Evolutionary conservation across 768 basidiomycete species (phyloP).

Genomic region (Mrakia frigida): DNA sequence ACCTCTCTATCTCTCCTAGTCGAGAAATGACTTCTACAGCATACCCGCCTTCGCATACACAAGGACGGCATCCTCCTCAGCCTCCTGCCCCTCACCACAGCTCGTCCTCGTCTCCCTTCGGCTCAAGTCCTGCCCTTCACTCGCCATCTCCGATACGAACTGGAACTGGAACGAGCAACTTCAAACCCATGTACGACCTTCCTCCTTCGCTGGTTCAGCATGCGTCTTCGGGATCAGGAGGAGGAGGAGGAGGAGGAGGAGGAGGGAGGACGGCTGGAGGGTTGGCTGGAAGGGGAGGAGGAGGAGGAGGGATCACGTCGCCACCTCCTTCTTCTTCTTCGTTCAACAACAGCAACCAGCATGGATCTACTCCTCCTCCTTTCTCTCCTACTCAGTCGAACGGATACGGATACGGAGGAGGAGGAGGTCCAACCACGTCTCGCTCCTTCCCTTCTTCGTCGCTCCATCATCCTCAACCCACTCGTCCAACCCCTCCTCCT

Average conservation of each 20-base stretch:
- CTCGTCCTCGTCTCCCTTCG: slow-evolving; percentile 7
- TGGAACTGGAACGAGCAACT: background rate
- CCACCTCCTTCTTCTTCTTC: background rate
- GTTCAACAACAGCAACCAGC: background rate
- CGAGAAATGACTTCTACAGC: slow-evolving; percentile 9
- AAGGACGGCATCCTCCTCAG: background rate
- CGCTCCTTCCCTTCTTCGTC: background rate
- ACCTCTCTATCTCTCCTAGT: background rate
- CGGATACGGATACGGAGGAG: background rate
- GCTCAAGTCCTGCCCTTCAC: background rate
- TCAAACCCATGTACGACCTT: slow-evolving; percentile 31
- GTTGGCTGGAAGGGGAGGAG: background rate
- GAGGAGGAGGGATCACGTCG: background rate
- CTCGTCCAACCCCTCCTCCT: background rate
- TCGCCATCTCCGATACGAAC: background rate
- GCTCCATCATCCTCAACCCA: slow-evolving; percentile 25
- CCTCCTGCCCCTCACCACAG: slow-evolving; percentile 2
- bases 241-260: background rate
- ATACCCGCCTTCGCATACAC: slow-evolving; percentile 3
- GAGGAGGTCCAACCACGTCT: background rate
- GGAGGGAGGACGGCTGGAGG: slow-evolving; percentile 13
- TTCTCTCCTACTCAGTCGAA: background rate
- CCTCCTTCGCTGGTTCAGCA: slow-evolving; percentile 23
- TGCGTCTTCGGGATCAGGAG: slow-evolving; percentile 6
- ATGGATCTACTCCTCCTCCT: background rate